Percentiles rank a stretch among this genome's conserved stretches.
Conservation (phyloP, 805 yeast genomes). For the Wickerhamiella hasegawae region DNA sequence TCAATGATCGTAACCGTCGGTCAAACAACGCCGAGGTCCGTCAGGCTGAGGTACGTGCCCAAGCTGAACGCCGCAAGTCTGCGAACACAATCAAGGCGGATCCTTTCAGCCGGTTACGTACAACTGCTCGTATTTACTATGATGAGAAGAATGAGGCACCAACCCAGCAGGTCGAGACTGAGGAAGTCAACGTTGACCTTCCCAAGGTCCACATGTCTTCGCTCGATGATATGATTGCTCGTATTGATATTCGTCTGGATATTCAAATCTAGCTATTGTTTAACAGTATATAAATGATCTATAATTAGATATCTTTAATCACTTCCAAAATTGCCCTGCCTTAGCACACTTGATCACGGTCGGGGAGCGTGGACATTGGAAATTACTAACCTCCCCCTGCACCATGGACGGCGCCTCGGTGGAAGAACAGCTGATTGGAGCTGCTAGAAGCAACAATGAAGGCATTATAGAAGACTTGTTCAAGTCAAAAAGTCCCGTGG, state of each 20-base stretch:
- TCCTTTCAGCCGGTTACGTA: slow-evolving; percentile 82
- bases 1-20: slow-evolving; percentile 74
- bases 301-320: no score
- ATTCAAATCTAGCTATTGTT: slow-evolving; percentile 14
- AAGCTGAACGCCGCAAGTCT: slow-evolving; percentile 34
- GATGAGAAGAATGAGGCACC: slow-evolving; percentile 15
- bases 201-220: slow-evolving; percentile 9
- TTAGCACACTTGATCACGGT: no score
- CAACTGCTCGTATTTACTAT: slow-evolving; percentile 73
- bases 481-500: slow-evolving; percentile 19
- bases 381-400: no score
- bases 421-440: slow-evolving; percentile 67
- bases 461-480: slow-evolving; percentile 51
- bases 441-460: slow-evolving; percentile 74
- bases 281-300: not conserved
- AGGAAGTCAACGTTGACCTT: not conserved
- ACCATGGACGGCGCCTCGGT: slow-evolving; percentile 54
- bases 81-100: slow-evolving; percentile 27
- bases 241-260: slow-evolving; percentile 23
- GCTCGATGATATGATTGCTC: slow-evolving; percentile 25
- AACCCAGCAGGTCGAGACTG: slow-evolving; percentile 5
- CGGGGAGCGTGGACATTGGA: no score
- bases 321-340: no score
- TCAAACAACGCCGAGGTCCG: slow-evolving; percentile 63
- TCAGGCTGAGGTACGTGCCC: slow-evolving; percentile 57